A percentile compares a stretch with the other conserved stretches of the same genome.
These are phyloP conservation scores for Verticillium tricorpus DNA, from an alignment of 2,329 filamentous ascomycete species.

Conservation along the genomic window DNA sequence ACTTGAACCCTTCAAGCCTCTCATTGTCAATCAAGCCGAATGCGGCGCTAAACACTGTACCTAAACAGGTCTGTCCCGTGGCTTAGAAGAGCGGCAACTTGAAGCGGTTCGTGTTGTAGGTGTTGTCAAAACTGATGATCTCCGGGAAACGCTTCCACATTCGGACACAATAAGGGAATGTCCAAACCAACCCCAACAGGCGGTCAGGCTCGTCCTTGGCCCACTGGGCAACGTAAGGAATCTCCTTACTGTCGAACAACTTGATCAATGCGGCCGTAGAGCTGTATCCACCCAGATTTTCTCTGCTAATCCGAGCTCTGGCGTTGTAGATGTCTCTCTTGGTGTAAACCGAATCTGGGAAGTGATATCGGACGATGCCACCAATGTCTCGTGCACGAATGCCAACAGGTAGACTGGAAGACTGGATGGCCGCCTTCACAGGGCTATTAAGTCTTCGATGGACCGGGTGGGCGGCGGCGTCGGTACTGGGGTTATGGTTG, in stretches of 20 bases:
- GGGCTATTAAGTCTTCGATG: slow-evolving; percentile 6
- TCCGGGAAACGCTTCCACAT: slow-evolving; percentile 14
- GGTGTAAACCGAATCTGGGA: slow-evolving; percentile 6
- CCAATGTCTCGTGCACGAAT: slow-evolving; percentile 11
- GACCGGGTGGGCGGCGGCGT: slow-evolving; percentile 6
- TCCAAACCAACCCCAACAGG: slow-evolving; percentile 12
- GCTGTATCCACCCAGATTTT: slow-evolving; percentile 11
- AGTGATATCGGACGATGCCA: slow-evolving; percentile 6
- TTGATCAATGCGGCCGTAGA: slow-evolving; percentile 14
- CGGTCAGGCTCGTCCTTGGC: slow-evolving; percentile 8
- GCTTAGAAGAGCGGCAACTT: slow-evolving; percentile 7
- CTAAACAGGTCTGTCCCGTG: background rate
- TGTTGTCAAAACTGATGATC: slow-evolving; percentile 12
- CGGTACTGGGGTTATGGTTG: slow-evolving; percentile 1
- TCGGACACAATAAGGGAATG: slow-evolving; percentile 7
- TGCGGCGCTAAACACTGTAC: background rate
- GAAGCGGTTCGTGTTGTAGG: slow-evolving; percentile 11
- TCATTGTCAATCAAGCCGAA: slow-evolving; percentile 5
- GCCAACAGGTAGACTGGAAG: slow-evolving; percentile 7
- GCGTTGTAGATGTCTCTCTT: slow-evolving; percentile 14
- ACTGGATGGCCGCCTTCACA: slow-evolving; percentile 8
- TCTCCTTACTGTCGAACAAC: slow-evolving; percentile 11
- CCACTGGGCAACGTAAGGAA: slow-evolving; percentile 14
- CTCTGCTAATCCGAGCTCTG: slow-evolving; percentile 6
- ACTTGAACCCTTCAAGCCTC: slow-evolving; percentile 1